Percentiles rank a stretch among this genome's conserved stretches.
These are phyloP conservation scores for Eimeria tenella DNA, from an alignment of 169 alveolate genomes.

Conservation along the genomic window DNA sequence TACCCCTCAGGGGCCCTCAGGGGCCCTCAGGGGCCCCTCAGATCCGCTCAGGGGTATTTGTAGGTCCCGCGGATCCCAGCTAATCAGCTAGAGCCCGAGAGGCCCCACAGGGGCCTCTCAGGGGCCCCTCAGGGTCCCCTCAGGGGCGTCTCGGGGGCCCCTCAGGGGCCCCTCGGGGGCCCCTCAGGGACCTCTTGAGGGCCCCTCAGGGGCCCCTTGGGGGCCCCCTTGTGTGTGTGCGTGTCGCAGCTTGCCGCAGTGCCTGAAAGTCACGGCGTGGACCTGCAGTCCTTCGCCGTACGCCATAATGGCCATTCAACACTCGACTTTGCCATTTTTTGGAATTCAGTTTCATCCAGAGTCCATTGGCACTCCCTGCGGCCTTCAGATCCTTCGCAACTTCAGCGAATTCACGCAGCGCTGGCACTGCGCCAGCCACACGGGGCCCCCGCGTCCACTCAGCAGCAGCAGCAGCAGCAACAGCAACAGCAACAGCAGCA, in stretches of 20 bases:
- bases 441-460: not conserved
- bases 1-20: no score
- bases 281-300: conserved; percentile 50
- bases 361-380: conserved; percentile 82
- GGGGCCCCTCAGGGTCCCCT: no score
- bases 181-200: not conserved
- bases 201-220: not conserved
- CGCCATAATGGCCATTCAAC: conserved; percentile 84
- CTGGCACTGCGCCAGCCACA: not conserved
- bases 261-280: conserved; percentile 65
- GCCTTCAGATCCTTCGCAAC: conserved; percentile 61
- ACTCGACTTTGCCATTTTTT: conserved; percentile 78
- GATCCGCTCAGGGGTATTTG: no score
- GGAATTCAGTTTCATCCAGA: conserved; percentile 87
- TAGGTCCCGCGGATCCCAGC: no score
- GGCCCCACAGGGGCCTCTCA: no score
- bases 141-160: not conserved
- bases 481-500: not conserved
- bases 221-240: not conserved
- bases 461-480: no score
- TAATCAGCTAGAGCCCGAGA: no score
- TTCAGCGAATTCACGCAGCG: conserved; percentile 42
- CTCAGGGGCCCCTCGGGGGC: not conserved
- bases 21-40: no score
- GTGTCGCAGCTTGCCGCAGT: conserved; percentile 59